Percentiles rank a stretch among this genome's conserved stretches.
These are phyloP conservation scores for Ustilago xerochloae DNA, from an alignment of 1,284 basidiomycete species.

Conservation along the genomic window DNA sequence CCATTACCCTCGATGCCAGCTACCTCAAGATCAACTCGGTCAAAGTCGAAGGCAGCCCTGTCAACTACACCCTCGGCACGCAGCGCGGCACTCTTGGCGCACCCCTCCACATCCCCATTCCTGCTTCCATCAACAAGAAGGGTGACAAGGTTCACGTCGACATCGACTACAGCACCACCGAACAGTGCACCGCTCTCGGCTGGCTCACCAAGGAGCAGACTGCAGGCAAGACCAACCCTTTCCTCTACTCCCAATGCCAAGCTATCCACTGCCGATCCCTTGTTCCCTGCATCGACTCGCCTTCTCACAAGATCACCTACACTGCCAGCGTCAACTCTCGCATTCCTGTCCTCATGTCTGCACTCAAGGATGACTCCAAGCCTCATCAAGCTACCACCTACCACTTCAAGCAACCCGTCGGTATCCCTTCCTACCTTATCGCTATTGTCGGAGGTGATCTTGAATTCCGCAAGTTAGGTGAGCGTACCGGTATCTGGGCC, in stretches of 20 bases:
- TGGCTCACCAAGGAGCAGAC: conserved; percentile 95
- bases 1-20: conserved; percentile 83
- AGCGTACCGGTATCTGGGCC: conserved; percentile 66
- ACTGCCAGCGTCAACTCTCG: conserved; percentile 55
- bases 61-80: conserved; percentile 72
- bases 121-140: conserved; percentile 45
- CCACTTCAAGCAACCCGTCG: conserved; percentile 62
- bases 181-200: conserved; percentile 85
- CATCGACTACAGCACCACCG: conserved; percentile 74
- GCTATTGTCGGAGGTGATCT: conserved; percentile 66
- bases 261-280: conserved; percentile 70
- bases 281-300: conserved; percentile 63
- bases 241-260: conserved; percentile 93
- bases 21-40: conserved; percentile 78
- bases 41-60: conserved; percentile 72
- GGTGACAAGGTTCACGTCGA: conserved; percentile 53
- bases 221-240: conserved; percentile 79
- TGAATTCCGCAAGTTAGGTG: conserved; percentile 61
- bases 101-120: conserved; percentile 69
- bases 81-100: conserved; percentile 69
- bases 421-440: conserved; percentile 65
- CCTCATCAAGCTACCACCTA: conserved; percentile 45
- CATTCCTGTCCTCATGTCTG: conserved; percentile 66
- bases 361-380: conserved; percentile 57
- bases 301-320: conserved; percentile 66